phyloP scores from a whole-genome alignment of 225 moss, liverwort and hornwort species.

The Sphagnum tenellum region DNA sequence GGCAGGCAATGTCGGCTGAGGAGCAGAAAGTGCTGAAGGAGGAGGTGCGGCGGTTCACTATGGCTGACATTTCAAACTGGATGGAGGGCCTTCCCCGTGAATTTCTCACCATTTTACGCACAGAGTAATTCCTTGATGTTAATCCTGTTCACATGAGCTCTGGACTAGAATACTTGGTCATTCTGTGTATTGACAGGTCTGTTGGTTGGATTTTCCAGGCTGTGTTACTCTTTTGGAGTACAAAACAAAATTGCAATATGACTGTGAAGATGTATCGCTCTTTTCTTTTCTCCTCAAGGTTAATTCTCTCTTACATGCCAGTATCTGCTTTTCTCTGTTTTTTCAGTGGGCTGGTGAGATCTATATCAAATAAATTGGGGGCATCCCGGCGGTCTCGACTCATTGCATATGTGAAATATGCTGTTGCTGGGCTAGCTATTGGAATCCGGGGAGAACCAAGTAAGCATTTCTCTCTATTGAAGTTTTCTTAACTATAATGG shows the following conservation, averaged over 20 bases:
- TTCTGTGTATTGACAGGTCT: too few species aligned
- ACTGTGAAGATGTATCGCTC: too few species aligned
- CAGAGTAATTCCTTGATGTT: conserved; percentile 37
- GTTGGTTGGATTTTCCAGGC: too few species aligned
- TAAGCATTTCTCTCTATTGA: conserved; percentile 12
- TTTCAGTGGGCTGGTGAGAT: conserved; percentile 73
- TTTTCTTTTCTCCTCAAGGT: too few species aligned
- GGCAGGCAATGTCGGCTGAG: conserved; percentile 66
- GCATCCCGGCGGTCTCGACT: conserved; percentile 66
- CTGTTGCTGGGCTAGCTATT: conserved; percentile 63
- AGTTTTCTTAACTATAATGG: neutral
- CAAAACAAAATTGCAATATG: too few species aligned
- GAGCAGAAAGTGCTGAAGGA: conserved; percentile 49
- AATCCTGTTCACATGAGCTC: too few species aligned
- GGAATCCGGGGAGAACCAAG: conserved; percentile 71
- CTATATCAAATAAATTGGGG: conserved; percentile 69
- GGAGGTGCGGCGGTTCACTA: conserved; percentile 78
- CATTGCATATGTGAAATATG: conserved; percentile 77
- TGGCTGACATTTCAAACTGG: conserved; percentile 93
- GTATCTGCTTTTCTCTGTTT: too few species aligned
- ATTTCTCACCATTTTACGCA: conserved; percentile 80
- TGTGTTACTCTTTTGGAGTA: too few species aligned
- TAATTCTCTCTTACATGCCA: too few species aligned
- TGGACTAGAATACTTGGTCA: too few species aligned
- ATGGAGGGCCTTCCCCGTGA: conserved; percentile 93